These are phyloP conservation scores for Saccharum spontaneum DNA, from an alignment of 176 grass and related monocot genomes.

Conservation along the genomic window DNA sequence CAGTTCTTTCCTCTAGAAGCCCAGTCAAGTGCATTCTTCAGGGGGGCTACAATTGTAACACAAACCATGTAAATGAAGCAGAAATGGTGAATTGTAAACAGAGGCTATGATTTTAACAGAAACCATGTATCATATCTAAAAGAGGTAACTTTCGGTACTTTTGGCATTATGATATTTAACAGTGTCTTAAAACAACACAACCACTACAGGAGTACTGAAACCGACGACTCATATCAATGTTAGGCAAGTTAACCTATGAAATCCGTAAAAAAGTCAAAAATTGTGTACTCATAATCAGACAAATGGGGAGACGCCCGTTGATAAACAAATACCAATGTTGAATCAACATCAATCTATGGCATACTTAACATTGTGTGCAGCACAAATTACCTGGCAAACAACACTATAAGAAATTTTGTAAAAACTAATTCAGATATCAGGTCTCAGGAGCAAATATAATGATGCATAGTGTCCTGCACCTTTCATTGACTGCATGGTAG, in stretches of 20 bases:
- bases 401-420: not conserved
- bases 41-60: slow-evolving; percentile 45
- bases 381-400: not conserved
- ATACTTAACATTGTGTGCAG: no score
- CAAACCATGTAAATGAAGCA: not conserved
- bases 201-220: not conserved
- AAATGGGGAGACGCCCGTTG: not conserved
- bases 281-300: not conserved
- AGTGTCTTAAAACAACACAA: not conserved
- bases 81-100: not conserved
- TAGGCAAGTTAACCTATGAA: not conserved
- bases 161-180: not conserved
- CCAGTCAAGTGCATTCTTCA: slow-evolving; percentile 99
- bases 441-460: not conserved
- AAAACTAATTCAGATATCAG: not conserved
- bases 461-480: not conserved
- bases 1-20: slow-evolving; percentile 75
- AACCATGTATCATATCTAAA: not conserved
- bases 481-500: not conserved
- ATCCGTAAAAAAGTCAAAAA: not conserved
- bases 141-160: not conserved
- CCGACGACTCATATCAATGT: not conserved
- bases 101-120: slow-evolving; percentile 27
- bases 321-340: not conserved
- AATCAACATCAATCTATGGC: not conserved